phyloP scores from a whole-genome alignment of 306 rosid genomes.

The Cucumis melo region DNA sequence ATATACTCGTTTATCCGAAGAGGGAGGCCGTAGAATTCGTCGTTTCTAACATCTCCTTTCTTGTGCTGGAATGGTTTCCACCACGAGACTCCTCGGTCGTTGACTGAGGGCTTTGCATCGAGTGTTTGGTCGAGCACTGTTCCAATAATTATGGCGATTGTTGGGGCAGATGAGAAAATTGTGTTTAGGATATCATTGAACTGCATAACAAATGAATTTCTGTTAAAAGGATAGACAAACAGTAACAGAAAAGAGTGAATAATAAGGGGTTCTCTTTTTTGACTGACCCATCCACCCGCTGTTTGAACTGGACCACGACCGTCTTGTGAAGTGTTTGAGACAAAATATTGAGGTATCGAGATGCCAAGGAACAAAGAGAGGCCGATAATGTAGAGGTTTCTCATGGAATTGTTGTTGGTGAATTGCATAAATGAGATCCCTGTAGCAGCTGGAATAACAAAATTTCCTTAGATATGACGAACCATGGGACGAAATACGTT shows the following conservation, averaged over 20 bases:
- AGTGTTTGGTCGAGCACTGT: constrained; percentile 70
- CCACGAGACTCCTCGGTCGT: constrained; percentile 80
- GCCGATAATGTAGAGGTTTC: constrained; percentile 75
- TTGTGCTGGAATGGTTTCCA: constrained; percentile 66
- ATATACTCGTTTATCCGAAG: constrained; percentile 44
- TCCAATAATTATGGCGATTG: constrained; percentile 76
- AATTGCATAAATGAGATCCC: constrained; percentile 67
- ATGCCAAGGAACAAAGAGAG: constrained; percentile 73
- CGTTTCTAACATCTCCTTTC: constrained; percentile 67
- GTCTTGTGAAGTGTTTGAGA: constrained; percentile 34
- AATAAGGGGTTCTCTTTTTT: background rate
- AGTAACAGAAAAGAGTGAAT: background rate
- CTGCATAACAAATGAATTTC: constrained; percentile 28
- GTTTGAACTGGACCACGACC: constrained; percentile 86
- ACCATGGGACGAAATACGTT: background rate
- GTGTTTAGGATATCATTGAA: constrained; percentile 78
- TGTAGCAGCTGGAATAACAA: constrained; percentile 46
- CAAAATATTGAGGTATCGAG: constrained; percentile 81
- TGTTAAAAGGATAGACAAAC: background rate
- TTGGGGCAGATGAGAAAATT: constrained; percentile 77
- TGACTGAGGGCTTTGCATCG: constrained; percentile 25
- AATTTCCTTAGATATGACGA: background rate
- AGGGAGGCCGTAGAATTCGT: constrained; percentile 65
- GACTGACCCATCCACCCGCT: constrained; percentile 77
- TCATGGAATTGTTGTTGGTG: constrained; percentile 58